A percentile compares a stretch with the other conserved stretches of the same genome.
Conservation (phyloP, 805 yeast species). For the Spathaspora hagerdaliae region DNA sequence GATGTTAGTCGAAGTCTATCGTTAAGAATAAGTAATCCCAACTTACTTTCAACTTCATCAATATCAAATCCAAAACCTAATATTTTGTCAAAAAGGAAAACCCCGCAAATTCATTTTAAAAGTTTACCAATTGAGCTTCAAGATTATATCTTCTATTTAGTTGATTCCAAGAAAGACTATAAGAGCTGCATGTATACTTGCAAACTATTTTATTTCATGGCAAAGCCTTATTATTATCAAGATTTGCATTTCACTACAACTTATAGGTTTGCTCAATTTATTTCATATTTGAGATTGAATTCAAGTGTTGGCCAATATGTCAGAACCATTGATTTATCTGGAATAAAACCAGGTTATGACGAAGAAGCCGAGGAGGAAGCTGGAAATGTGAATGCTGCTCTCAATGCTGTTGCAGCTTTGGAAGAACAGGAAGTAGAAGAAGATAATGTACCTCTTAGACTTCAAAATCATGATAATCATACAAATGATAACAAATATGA, state of each 20-base stretch:
- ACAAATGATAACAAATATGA: slow-evolving; percentile 1
- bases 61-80: background rate
- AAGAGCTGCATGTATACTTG: slow-evolving; percentile 46
- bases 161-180: slow-evolving; percentile 33
- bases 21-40: slow-evolving; percentile 22
- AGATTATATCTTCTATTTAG: slow-evolving; percentile 30
- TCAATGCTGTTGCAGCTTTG: background rate
- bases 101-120: slow-evolving; percentile 13
- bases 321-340: slow-evolving; percentile 55
- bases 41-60: slow-evolving; percentile 8
- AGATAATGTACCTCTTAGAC: too few relatives aligned
- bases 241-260: slow-evolving; percentile 60
- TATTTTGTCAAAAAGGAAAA: slow-evolving; percentile 4
- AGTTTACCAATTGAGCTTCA: slow-evolving; percentile 44
- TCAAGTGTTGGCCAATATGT: slow-evolving; percentile 56
- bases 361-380: slow-evolving; percentile 12
- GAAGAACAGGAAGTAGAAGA: background rate
- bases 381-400: background rate
- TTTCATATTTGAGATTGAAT: slow-evolving; percentile 58
- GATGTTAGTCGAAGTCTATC: slow-evolving; percentile 45
- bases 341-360: slow-evolving; percentile 30
- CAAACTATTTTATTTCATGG: slow-evolving; percentile 45
- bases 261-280: slow-evolving; percentile 76
- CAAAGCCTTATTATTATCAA: slow-evolving; percentile 53
- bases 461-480: slow-evolving; percentile 9